Evolutionary conservation across 1,284 basidiomycete species (phyloP), one percentile per base, ranked within the genome.

Genomic region (Sutorius eximius): DNA sequence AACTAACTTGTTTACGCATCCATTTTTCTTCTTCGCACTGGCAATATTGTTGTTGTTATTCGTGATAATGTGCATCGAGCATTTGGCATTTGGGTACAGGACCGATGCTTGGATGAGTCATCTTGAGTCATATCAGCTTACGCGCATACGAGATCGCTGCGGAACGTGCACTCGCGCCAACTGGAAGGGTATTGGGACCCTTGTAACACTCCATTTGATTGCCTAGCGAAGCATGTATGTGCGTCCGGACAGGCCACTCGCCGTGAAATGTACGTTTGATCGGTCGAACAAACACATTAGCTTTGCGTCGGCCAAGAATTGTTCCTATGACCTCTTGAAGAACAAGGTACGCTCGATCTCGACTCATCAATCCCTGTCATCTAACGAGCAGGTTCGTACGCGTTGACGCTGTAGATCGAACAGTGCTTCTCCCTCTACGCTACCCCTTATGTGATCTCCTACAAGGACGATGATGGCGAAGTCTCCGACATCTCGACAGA

Each of bases 401-500:
- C 29, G 30, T 55, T 58, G 37, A 55, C 42, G 27, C 33, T 27
- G 18, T 41, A 94, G 92, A 82, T 95, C 36, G 89, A 90, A 63
- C 85, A 92, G 67, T 87, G 86, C 57, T 95, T 93, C 69, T 81
- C 86, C 2, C 80, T 94, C n/a, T 83, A 79, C 40, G 80, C 82
- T 1, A 82, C 81, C 2, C 73, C 82, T 8, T 95, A 89, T 66
- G 77, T 76, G 5, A 86, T 96, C 56, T 78, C 84, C 9, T 95
- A 93, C 71, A 89, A 84, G 60, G 93, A 95, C 69, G 92, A 96
- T 66, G 91, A 95, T 55, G 85, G 87, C 55, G 91, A 94, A 63
- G 77, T 81, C 49, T 83, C 78, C 45, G 76, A 79, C 58, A 89
- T 96, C 57, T 74, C 77, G 0, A 82, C 78, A 18, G 91, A 95